Evolutionary conservation across 2,329 filamentous ascomycete genomes (phyloP), one percentile per base, ranked within the genome.

Genomic region (Corynespora cassiicola): DNA sequence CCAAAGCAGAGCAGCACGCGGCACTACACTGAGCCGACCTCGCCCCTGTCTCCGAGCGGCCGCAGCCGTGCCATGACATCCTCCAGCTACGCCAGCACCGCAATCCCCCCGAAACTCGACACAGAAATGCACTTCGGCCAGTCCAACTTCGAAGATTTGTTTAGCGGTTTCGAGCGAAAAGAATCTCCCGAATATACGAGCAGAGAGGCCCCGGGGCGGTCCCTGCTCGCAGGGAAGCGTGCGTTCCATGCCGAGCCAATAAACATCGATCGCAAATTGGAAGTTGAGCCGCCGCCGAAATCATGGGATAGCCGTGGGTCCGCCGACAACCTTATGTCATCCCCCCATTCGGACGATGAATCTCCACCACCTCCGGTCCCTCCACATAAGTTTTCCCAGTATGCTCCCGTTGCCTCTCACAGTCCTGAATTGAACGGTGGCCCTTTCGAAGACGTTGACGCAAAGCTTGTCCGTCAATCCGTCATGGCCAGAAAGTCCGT

Each of bases 221-320:
- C 65, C 32, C 54, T 68, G 20, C 56, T 66, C 43, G 55, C 51
- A 32, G 59, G 60, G 36, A 65, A 64, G 53, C 63, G 63, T 21
- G 54, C 54, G 40, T 63, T 63, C 52, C 63, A 67, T 41, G 54
- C 63, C 6, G 61, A 66, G 34, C 72, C 77, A 7, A 72, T 78
- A 39, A 69, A 66, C 31, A 72, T 72, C 35, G 67, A 76, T 49
- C 65, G 65, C 37, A 68, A 69, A 20, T 61, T 68, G 36, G 58
- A 71, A 19, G 62, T 76, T 12, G 74, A 77, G 36, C 63, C 71
- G 12, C 75, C 76, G 11, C 74, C 75, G 36, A 74, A 74, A 47
- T 79, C 77, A 18, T 78, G 74, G 73, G 73, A 71, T 36, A 79
- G 76, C 52, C 73, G 72, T 35, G 70, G 72, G 33, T 79, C 77